Evolutionary conservation across 1,284 basidiomycete species (phyloP), one percentile per base, ranked within the genome.

Genomic region (Ceratobasidium sp.): DNA sequence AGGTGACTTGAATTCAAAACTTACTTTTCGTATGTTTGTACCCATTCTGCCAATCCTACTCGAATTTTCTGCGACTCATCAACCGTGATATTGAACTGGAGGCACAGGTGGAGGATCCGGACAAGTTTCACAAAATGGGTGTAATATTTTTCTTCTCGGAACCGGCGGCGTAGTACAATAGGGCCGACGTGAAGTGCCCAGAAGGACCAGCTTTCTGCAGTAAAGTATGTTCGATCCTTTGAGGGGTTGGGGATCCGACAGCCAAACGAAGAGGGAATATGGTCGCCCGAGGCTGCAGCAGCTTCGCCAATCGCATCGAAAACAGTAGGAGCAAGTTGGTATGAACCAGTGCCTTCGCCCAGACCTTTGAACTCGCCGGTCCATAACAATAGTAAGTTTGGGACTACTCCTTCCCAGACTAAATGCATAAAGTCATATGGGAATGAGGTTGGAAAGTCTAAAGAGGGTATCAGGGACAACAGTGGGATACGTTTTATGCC

Each of bases 1-100:
- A 17, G 32, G 20, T 17, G 34, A 38, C 22, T 67, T 70, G 22
- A 20, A 6, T 47, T 56, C 13, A 35, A 25, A 8, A 73, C 73
- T 7, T 60, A 83, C 83, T 69, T 62, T 74, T 84, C 82, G 70
- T 82, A 84, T 10, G 78, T 68, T 43, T 74, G 2, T 0, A 84
- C 82, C 82, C 82, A 85, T 3, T 71, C 17, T 0, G 74, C 70
- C 57, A 84, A 80, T 0, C 79, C 79, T 0, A 47, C 27, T 1
- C 76, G 65, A 0, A 84, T 45, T 1, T 65, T 52, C 0, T 75
- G 65, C 10, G 83, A 73, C n/a, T 84, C 79, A 0, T 71, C 73
- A 0, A 22, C 27, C 6, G 68, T 62, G 35, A 55, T 22, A 12
- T 34, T 32, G 7, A 52, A 65, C 25, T 25, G 17, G 1, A 68